Percentiles rank a stretch among this genome's conserved stretches.
phyloP scores from a whole-genome alignment of 2,329 filamentous ascomycete species.

The Penicillium italicum region DNA sequence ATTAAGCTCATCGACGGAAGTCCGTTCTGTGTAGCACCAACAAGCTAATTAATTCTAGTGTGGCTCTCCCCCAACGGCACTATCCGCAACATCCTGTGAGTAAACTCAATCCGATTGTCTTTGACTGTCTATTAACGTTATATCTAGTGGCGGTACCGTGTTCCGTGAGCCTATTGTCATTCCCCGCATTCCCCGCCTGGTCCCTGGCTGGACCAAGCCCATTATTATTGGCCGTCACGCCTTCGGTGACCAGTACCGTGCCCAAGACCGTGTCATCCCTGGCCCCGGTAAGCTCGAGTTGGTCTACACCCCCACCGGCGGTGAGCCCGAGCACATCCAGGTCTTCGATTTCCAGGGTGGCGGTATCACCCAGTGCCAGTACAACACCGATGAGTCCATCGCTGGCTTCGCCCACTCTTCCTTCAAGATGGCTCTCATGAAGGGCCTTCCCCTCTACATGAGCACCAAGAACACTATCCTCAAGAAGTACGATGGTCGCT shows the following conservation, averaged over 20 bases:
- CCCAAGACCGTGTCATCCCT: slow-evolving; percentile 81
- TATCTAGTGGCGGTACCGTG: slow-evolving; percentile 74
- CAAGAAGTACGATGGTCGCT: slow-evolving; percentile 96
- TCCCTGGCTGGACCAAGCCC: slow-evolving; percentile 97
- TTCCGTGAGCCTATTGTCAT: slow-evolving; percentile 99
- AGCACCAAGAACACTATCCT: slow-evolving; percentile 99
- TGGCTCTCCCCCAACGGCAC: slow-evolving; percentile 98
- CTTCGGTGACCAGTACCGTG: slow-evolving; percentile 97
- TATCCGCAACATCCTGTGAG: slow-evolving; percentile 61
- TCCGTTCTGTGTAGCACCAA: not conserved
- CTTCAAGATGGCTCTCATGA: slow-evolving; percentile 90
- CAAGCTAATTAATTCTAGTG: slow-evolving; percentile 55
- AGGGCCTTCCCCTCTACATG: slow-evolving; percentile 94
- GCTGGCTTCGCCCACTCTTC: slow-evolving; percentile 89
- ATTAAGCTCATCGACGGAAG: slow-evolving; percentile 44
- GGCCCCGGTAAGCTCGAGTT: slow-evolving; percentile 87
- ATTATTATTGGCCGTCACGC: slow-evolving; percentile 99
- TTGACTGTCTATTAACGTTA: slow-evolving; percentile 19
- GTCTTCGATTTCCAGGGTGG: slow-evolving; percentile 85
- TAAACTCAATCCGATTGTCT: not conserved
- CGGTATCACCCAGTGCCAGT: slow-evolving; percentile 90
- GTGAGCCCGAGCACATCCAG: slow-evolving; percentile 78
- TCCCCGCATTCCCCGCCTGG: slow-evolving; percentile 82
- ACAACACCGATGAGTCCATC: slow-evolving; percentile 98
- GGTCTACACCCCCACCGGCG: slow-evolving; percentile 81